These are phyloP conservation scores for Teunomyces panamensis DNA, from an alignment of 805 yeast genomes.

Conservation along the genomic window DNA sequence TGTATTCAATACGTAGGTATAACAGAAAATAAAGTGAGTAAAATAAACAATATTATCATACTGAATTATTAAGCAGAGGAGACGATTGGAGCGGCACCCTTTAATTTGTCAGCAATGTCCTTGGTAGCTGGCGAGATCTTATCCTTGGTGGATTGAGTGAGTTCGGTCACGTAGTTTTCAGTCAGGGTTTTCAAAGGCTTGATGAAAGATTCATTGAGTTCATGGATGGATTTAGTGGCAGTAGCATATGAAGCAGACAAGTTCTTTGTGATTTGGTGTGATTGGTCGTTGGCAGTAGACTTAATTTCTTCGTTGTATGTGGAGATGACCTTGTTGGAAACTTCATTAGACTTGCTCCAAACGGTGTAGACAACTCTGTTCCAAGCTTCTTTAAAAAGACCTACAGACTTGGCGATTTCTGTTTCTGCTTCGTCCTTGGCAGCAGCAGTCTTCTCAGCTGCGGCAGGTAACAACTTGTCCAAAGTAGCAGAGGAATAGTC, in stretches of 20 bases:
- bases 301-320: constrained; percentile 35
- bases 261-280: constrained; percentile 28
- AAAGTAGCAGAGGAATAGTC: constrained; percentile 16
- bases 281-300: constrained; percentile 18
- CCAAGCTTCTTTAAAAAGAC: constrained; percentile 19
- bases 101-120: constrained; percentile 11
- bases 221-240: constrained; percentile 28
- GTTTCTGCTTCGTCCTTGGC: constrained; percentile 13
- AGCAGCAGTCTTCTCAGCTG: constrained; percentile 21
- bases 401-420: constrained; percentile 16
- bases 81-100: constrained; percentile 11
- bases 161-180: constrained; percentile 35
- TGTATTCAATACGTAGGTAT: neutral
- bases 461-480: constrained; percentile 26
- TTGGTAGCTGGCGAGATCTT: constrained; percentile 13
- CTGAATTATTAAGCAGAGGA: constrained; percentile 10
- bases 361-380: constrained; percentile 23
- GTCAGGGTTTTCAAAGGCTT: constrained; percentile 40
- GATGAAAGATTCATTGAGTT: constrained; percentile 33
- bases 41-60: neutral
- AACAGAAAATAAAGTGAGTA: neutral
- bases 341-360: constrained; percentile 24
- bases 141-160: constrained; percentile 30
- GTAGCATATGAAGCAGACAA: constrained; percentile 35
- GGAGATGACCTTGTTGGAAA: constrained; percentile 27